Percentiles rank a stretch among this genome's conserved stretches.
Conservation (phyloP, 768 basidiomycete genomes). For the Lentinula detonsa region DNA sequence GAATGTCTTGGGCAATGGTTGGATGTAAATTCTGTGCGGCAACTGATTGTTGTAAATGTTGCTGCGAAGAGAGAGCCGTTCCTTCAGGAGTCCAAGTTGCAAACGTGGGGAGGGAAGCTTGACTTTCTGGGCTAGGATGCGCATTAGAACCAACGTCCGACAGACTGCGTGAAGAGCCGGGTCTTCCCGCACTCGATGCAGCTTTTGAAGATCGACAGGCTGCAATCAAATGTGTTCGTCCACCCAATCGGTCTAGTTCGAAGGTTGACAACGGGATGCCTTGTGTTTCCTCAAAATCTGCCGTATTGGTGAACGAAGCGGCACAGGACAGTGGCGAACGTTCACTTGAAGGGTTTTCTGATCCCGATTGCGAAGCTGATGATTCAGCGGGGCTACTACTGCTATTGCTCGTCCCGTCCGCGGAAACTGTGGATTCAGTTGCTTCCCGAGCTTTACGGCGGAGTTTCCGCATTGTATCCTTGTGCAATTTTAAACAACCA, state of each 20-base stretch:
- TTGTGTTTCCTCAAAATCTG: slow-evolving; percentile 9
- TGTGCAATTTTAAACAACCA: not conserved
- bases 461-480: slow-evolving; percentile 37
- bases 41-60: slow-evolving; percentile 4
- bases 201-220: not conserved
- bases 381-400: not conserved
- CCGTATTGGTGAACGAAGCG: slow-evolving; percentile 12
- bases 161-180: not conserved
- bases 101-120: not conserved
- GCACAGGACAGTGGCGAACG: not conserved
- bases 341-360: not conserved
- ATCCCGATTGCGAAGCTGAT: not conserved
- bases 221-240: slow-evolving; percentile 42
- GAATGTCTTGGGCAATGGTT: slow-evolving; percentile 50
- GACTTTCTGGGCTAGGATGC: not conserved
- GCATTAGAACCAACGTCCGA: not conserved
- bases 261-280: slow-evolving; percentile 24
- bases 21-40: slow-evolving; percentile 33
- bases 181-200: no score
- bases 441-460: slow-evolving; percentile 39
- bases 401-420: slow-evolving; percentile 8
- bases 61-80: not conserved
- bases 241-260: slow-evolving; percentile 52
- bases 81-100: not conserved
- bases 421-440: slow-evolving; percentile 15